Evolutionary conservation across 2,329 filamentous ascomycete genomes (phyloP), one percentile per base, ranked within the genome.

Genomic region (Colletotrichum lupini): DNA sequence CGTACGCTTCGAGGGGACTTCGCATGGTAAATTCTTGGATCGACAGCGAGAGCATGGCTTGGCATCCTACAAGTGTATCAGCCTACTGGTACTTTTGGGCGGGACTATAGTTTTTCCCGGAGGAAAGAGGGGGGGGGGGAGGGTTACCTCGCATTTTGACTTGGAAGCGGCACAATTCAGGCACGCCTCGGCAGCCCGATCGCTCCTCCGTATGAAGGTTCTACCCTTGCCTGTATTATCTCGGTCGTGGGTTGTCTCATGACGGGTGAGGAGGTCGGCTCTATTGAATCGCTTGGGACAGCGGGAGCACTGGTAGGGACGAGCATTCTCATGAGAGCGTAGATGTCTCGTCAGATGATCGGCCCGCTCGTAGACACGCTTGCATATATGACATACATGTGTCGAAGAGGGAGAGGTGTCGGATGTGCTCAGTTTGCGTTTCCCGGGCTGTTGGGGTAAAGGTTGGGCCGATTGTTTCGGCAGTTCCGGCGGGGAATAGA

Each of bases 281-380:
- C 71, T 60, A 22, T 73, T 73, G 71, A 73, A 73, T 8, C 67
- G 67, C 30, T 73, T 73, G 19, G 71, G 67, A 32, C 71, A 73
- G 8, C 71, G 60, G 12, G 71, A 70, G 49, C 71, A 73, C 24
- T 70, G 60, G 46, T 73, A 73, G 8, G 71, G 71, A 11, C 71
- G 67, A 5, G 71, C 71, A 55, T 73, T 73, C 56, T 73, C 71
- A 46, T 73, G 71, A 26, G 71, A 73, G 26, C 71, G 71, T 9
- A 73, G 60, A 19, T 73, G 71, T 6, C 71, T 52, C 24, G 71
- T 73, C 46, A 73, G 26, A n/a, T 73, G 71, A 16, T 73, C 71
- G 60, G 71, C 71, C 65, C 71, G 55, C 61, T 73, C 71, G 60
- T 73, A 73, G 16, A 73, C 61, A 22, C 56, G 58, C 26, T 56